phyloP scores from a whole-genome alignment of 2,329 filamentous ascomycete species.

The Apiospora saccharicola region DNA sequence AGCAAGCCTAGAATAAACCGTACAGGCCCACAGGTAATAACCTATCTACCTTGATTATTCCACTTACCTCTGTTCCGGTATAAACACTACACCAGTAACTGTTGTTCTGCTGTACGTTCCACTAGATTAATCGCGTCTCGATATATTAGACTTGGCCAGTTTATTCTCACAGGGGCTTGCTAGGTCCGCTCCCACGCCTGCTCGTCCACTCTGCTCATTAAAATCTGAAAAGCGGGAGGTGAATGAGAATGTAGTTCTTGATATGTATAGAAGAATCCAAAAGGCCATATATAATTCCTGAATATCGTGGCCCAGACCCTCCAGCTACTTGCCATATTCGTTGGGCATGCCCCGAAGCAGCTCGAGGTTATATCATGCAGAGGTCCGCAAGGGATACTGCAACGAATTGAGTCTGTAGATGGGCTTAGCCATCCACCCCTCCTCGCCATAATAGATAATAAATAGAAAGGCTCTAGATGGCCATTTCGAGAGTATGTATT shows the following conservation, averaged over 20 bases:
- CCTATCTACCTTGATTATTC: no score
- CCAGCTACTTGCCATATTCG: background rate
- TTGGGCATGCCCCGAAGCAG: background rate
- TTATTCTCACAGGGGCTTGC: no score
- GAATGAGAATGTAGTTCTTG: background rate
- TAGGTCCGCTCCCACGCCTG: no score
- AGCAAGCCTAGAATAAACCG: no score
- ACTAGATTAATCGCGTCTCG: no score
- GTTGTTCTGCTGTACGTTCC: no score
- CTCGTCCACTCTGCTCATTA: no score
- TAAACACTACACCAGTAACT: no score
- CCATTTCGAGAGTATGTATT: background rate
- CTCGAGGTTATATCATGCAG: background rate
- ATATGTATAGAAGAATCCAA: background rate
- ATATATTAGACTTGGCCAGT: no score
- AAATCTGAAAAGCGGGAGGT: background rate
- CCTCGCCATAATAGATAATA: background rate
- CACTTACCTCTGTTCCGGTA: no score
- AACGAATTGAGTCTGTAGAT: background rate
- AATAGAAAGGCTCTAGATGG: background rate
- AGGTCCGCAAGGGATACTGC: background rate
- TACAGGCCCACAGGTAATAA: no score
- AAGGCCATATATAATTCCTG: background rate
- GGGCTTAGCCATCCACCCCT: background rate
- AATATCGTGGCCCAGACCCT: background rate